phyloP scores from a whole-genome alignment of 371 early-diverging fungal species.

The Batkoa obscura region DNA sequence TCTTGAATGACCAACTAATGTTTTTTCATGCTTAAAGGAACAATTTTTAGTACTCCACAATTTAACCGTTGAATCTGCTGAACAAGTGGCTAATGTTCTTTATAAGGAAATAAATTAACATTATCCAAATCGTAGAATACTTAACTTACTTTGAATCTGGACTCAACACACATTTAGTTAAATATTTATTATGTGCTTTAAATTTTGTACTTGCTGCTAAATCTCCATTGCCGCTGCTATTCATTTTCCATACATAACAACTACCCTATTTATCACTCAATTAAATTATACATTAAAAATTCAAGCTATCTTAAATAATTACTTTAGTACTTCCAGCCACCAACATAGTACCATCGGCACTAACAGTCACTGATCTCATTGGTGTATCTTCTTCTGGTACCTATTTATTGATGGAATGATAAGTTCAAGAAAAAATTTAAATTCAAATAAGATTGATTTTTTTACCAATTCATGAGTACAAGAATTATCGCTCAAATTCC shows the following conservation, averaged over 20 bases:
- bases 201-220: constrained; percentile 52
- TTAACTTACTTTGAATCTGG: constrained; percentile 54
- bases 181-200: constrained; percentile 60
- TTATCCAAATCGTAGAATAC: not conserved
- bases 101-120: not conserved
- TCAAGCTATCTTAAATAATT: not conserved
- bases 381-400: constrained; percentile 77
- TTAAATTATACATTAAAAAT: too few relatives aligned
- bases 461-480: constrained; percentile 69
- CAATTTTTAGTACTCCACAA: constrained; percentile 41
- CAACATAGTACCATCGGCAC: constrained; percentile 70
- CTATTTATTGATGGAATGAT: constrained; percentile 12
- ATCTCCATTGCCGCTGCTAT: constrained; percentile 34
- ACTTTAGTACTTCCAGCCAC: constrained; percentile 84
- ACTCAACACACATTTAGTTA: constrained; percentile 57
- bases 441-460: not conserved
- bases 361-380: constrained; percentile 74
- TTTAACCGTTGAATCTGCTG: constrained; percentile 66
- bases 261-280: constrained; percentile 28
- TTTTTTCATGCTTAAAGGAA: constrained; percentile 45
- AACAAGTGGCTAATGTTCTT: constrained; percentile 66
- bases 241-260: constrained; percentile 69
- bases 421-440: not conserved
- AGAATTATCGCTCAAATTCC: constrained; percentile 78
- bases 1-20: constrained; percentile 61